Evolutionary conservation across 495 filamentous ascomycete species (phyloP).

Genomic region (Podospora tetraspora): DNA sequence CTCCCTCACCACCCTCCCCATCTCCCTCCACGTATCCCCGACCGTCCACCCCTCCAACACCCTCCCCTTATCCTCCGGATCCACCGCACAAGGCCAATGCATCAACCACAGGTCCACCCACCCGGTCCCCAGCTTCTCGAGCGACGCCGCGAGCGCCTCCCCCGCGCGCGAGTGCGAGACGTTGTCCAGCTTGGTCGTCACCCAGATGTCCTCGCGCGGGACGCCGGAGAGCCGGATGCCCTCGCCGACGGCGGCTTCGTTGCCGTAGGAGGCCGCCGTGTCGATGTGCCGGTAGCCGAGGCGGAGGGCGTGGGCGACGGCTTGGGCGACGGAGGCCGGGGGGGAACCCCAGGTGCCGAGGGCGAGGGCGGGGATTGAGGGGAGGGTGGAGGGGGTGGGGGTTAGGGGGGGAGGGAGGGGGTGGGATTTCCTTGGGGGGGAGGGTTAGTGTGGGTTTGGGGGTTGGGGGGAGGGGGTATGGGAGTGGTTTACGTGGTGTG

Average conservation of each 20-base stretch:
- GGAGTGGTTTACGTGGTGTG: neutral
- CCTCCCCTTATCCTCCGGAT: conserved; percentile 38
- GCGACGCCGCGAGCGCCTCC: conserved; percentile 62
- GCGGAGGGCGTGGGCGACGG: conserved; percentile 70
- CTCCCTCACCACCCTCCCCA: conserved; percentile 69
- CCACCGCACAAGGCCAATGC: conserved; percentile 66
- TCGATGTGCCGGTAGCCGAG: conserved; percentile 58
- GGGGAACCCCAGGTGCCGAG: conserved; percentile 77
- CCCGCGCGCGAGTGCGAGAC: conserved; percentile 63
- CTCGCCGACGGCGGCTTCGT: conserved; percentile 76
- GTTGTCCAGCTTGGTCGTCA: conserved; percentile 88
- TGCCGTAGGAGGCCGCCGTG: conserved; percentile 76
- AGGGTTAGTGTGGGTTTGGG: neutral
- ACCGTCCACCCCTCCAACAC: conserved; percentile 64
- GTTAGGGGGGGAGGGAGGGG: conserved; percentile 72
- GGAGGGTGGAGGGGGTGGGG: conserved; percentile 74
- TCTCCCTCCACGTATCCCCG: conserved; percentile 75
- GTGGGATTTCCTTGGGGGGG: conserved; percentile 48
- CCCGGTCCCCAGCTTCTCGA: conserved; percentile 63
- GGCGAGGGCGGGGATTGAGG: conserved; percentile 73
- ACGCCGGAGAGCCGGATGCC: conserved; percentile 77
- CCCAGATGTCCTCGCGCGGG: conserved; percentile 73
- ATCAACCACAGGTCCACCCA: conserved; percentile 85
- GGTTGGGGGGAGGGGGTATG: neutral
- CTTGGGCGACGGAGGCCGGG: conserved; percentile 44